Percentiles rank a stretch among this genome's conserved stretches.
phyloP scores from a whole-genome alignment of 108 stramenopile species.

The Pelagomonas calceolata region DNA sequence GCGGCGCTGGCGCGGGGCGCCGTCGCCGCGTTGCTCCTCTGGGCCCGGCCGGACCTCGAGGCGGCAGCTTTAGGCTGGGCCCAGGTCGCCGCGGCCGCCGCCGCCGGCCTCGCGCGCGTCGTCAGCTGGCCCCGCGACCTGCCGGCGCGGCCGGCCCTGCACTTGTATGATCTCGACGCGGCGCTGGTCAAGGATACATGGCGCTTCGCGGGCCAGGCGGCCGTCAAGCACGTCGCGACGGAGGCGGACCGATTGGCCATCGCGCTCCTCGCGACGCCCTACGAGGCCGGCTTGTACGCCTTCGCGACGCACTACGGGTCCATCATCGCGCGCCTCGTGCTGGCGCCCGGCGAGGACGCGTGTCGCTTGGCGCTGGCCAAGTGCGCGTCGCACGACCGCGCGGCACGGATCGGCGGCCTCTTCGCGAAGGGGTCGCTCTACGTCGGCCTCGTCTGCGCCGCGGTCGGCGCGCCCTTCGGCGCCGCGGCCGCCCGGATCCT shows the following conservation, averaged over 20 bases:
- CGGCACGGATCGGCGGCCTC: not conserved
- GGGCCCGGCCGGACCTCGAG: not conserved
- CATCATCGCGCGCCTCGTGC: constrained; percentile 10
- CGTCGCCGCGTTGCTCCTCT: not conserved
- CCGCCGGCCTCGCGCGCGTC: not conserved
- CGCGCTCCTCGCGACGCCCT: not conserved
- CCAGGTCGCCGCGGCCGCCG: not conserved
- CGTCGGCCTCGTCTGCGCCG: not conserved
- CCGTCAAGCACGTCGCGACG: constrained; percentile 12
- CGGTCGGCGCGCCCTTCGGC: not conserved
- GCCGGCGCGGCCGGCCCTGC: not conserved
- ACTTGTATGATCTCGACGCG: not conserved
- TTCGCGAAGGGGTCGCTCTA: not conserved
- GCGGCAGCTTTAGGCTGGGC: not conserved
- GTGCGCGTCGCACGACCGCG: not conserved
- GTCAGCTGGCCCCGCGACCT: not conserved
- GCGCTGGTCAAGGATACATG: not conserved
- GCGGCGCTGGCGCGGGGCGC: not conserved
- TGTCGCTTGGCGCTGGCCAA: constrained; percentile 4
- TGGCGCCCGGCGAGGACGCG: constrained; percentile 10
- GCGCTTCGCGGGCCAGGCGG: constrained; percentile 1
- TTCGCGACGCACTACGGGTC: constrained; percentile 9
- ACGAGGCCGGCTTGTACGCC: constrained; percentile 15
- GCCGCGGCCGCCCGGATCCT: not conserved
- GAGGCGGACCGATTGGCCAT: constrained; percentile 11